A percentile compares a stretch with the other conserved stretches of the same genome.
These are phyloP conservation scores for Geotrichum carabidarum DNA, from an alignment of 1,139 yeast genomes.

Conservation along the genomic window DNA sequence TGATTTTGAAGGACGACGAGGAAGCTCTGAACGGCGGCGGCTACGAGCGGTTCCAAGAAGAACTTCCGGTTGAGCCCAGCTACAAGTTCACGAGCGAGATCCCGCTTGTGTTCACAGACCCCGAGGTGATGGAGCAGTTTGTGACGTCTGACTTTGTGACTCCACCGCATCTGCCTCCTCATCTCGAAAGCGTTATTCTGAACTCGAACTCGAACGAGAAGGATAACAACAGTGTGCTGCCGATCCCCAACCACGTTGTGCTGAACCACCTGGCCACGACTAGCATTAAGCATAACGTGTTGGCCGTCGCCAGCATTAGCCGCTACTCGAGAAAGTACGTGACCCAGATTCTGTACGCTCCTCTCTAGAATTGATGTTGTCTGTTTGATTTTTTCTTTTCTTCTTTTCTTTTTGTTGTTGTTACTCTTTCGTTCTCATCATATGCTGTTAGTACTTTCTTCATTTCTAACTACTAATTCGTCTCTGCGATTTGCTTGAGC, in stretches of 20 bases:
- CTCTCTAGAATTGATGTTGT: conserved; percentile 16
- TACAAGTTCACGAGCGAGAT: conserved; percentile 65
- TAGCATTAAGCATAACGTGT: conserved; percentile 76
- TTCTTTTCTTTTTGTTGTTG: neutral
- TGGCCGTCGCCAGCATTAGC: conserved; percentile 75
- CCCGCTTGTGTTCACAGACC: conserved; percentile 71
- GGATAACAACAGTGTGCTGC: conserved; percentile 54
- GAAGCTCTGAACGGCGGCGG: conserved; percentile 17
- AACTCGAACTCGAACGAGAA: conserved; percentile 55
- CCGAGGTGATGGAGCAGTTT: conserved; percentile 41
- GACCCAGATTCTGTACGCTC: conserved; percentile 33
- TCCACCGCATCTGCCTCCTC: conserved; percentile 92
- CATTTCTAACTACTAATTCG: neutral
- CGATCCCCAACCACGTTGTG: conserved; percentile 87
- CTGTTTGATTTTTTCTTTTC: neutral
- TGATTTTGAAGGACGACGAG: conserved; percentile 17
- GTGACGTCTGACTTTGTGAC: conserved; percentile 51
- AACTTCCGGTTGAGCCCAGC: conserved; percentile 52
- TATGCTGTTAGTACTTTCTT: neutral
- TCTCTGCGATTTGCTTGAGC: neutral
- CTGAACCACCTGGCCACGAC: conserved; percentile 87
- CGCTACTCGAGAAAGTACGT: conserved; percentile 82
- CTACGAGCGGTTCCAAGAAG: conserved; percentile 22
- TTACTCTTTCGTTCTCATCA: neutral
- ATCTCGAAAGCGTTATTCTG: conserved; percentile 75